phyloP scores from a whole-genome alignment of 208 protist genomes.

The Trypanosoma boissoni region DNA sequence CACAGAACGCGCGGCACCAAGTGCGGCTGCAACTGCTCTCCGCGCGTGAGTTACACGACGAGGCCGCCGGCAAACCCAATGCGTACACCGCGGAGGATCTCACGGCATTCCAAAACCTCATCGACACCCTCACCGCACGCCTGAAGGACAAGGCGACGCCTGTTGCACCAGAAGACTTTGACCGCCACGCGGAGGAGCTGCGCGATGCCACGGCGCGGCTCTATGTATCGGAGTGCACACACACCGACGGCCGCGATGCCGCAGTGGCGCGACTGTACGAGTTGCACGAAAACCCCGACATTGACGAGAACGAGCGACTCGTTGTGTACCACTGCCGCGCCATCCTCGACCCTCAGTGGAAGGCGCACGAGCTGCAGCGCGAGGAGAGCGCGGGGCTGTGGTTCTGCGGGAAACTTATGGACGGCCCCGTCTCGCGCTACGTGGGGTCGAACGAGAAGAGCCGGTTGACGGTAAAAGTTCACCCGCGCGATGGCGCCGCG shows the following conservation, averaged over 20 bases:
- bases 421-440: conserved; percentile 42
- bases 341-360: conserved; percentile 69
- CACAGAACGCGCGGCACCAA: conserved; percentile 74
- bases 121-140: conserved; percentile 28
- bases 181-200: conserved; percentile 31
- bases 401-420: conserved; percentile 78
- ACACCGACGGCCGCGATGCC: conserved; percentile 30
- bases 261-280: conserved; percentile 42
- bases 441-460: conserved; percentile 68
- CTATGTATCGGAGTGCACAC: conserved; percentile 50
- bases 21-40: conserved; percentile 63
- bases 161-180: conserved; percentile 35
- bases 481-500: conserved; percentile 43
- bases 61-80: conserved; percentile 10
- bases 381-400: conserved; percentile 52
- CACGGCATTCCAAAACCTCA: too few relatives aligned
- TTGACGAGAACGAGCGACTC: conserved; percentile 69
- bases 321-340: conserved; percentile 80
- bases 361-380: conserved; percentile 37
- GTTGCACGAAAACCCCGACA: conserved; percentile 60
- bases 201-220: conserved; percentile 37
- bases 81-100: not conserved
- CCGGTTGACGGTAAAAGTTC: conserved; percentile 68
- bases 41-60: conserved; percentile 49
- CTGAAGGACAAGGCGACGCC: conserved; percentile 45